These are phyloP conservation scores for Elsinoe batatas DNA, from an alignment of 2,329 filamentous ascomycete genomes.

Conservation along the genomic window DNA sequence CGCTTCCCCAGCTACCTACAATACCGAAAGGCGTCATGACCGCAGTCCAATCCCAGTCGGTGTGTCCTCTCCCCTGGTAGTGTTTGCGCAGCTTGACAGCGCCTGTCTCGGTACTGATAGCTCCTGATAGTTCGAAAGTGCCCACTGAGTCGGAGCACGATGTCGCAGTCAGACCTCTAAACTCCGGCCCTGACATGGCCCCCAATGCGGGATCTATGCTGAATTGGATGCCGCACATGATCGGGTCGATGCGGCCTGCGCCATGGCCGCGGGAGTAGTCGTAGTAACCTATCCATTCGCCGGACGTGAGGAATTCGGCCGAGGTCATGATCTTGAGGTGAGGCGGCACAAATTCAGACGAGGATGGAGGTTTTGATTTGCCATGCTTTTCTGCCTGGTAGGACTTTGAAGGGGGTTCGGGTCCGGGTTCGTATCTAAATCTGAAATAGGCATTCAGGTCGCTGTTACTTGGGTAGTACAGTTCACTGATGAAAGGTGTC, in stretches of 20 bases:
- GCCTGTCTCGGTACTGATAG: background rate
- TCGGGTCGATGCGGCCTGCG: background rate
- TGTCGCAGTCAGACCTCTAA: too few species aligned
- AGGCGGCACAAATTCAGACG: background rate
- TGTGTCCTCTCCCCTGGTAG: background rate
- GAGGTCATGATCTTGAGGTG: background rate
- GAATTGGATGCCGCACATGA: background rate
- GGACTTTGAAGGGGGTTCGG: too few species aligned
- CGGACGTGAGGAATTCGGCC: background rate
- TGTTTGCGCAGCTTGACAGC: background rate
- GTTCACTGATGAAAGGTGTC: too few species aligned
- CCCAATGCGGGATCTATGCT: background rate
- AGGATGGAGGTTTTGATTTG: background rate
- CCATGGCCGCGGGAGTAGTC: background rate
- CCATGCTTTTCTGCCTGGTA: background rate
- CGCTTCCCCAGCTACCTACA: background rate
- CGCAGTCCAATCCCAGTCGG: background rate
- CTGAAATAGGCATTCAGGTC: too few species aligned
- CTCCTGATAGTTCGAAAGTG: background rate
- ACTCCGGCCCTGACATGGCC: background rate
- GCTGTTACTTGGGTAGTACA: too few species aligned
- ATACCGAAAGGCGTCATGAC: conserved; percentile 6
- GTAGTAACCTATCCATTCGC: conserved; percentile 6
- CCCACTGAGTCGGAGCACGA: background rate
- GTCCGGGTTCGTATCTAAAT: too few species aligned